Evolutionary conservation across 345 rosid species (phyloP).

Genomic region (Hypericum androsaemum): DNA sequence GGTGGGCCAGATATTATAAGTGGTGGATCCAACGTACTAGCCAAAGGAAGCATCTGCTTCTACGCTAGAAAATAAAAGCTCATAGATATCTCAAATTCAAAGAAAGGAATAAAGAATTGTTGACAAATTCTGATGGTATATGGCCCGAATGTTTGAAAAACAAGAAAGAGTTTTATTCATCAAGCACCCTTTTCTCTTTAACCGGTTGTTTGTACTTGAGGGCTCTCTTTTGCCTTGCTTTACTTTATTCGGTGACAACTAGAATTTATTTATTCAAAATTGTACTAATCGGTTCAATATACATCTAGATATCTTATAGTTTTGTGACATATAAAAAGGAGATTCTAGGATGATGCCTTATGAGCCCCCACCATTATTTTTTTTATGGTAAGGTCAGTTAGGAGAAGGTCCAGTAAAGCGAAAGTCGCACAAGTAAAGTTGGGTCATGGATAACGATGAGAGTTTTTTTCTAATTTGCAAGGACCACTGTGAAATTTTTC

Average conservation of each 20-base stretch:
- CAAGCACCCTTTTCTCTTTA: constrained; percentile 50
- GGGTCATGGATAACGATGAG: too few species aligned
- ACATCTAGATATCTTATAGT: too few species aligned
- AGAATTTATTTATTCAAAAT: too few species aligned
- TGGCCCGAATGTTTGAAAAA: constrained; percentile 74
- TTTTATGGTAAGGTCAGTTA: constrained; percentile 12
- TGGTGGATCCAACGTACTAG: constrained; percentile 24
- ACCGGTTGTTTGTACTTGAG: constrained; percentile 43
- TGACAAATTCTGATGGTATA: constrained; percentile 27
- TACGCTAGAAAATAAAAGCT: constrained; percentile 15
- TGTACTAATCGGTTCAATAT: too few species aligned
- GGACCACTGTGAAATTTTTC: too few species aligned
- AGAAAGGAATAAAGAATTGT: constrained; percentile 31
- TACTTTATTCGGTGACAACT: constrained; percentile 39
- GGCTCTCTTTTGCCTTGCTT: constrained; percentile 28
- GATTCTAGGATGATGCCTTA: constrained; percentile 68
- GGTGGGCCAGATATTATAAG: constrained; percentile 13
- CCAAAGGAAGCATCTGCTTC: constrained; percentile 25
- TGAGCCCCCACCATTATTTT: constrained; percentile 19
- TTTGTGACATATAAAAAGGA: constrained; percentile 25
- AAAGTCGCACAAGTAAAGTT: constrained; percentile 51
- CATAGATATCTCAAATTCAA: constrained; percentile 17
- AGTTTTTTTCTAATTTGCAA: too few species aligned
- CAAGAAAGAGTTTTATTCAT: constrained; percentile 47
- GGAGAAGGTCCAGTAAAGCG: constrained; percentile 46